Percentiles rank a stretch among this genome's conserved stretches.
phyloP scores from a whole-genome alignment of 352 stramenopile species.

The Pythium phragmitis region DNA sequence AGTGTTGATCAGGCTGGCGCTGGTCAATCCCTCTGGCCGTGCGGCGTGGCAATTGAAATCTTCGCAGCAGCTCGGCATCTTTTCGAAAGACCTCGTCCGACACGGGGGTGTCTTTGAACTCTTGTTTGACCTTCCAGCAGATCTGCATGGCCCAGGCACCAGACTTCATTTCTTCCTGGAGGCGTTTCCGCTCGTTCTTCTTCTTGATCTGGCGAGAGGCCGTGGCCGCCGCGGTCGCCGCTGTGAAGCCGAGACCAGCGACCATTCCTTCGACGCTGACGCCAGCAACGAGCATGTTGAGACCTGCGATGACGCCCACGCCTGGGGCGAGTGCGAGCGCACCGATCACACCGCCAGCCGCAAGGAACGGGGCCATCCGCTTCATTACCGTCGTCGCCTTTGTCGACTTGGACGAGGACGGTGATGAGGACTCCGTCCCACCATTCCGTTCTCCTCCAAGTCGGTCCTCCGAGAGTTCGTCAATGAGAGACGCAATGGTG shows the following conservation, averaged over 20 bases:
- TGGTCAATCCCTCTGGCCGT: constrained; percentile 4
- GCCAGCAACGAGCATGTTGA: constrained; percentile 56
- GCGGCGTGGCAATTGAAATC: constrained; percentile 37
- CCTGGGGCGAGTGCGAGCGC: constrained; percentile 52
- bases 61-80: constrained; percentile 51
- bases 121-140: constrained; percentile 64
- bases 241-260: constrained; percentile 58
- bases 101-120: constrained; percentile 30
- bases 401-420: constrained; percentile 2
- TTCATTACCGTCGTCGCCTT: constrained; percentile 23
- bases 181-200: constrained; percentile 33
- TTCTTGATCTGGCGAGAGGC: constrained; percentile 52
- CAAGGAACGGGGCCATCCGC: constrained; percentile 47
- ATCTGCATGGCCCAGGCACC: constrained; percentile 70
- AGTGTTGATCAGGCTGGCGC: neutral
- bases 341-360: constrained; percentile 54
- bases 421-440: neutral
- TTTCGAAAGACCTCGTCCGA: constrained; percentile 58
- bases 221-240: constrained; percentile 50
- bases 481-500: constrained; percentile 34
- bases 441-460: neutral
- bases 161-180: constrained; percentile 42
- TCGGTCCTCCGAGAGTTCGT: constrained; percentile 24
- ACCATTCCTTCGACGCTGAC: constrained; percentile 56
- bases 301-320: constrained; percentile 46